Percentiles rank a stretch among this genome's conserved stretches.
These are phyloP conservation scores for Persicaria tinctoria DNA, from an alignment of 148 eudicot species.

Conservation along the genomic window DNA sequence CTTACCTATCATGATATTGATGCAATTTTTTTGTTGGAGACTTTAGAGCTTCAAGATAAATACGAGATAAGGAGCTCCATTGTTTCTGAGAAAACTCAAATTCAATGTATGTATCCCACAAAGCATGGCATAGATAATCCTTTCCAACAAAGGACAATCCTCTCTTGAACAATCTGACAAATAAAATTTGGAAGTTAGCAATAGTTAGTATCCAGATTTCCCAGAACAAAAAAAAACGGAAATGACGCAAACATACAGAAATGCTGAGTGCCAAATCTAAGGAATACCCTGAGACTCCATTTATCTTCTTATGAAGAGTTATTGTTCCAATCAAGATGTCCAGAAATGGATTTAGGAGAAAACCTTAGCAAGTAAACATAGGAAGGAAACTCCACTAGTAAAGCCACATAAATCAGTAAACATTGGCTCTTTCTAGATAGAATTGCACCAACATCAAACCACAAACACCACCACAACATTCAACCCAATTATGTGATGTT, in stretches of 20 bases:
- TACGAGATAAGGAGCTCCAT: slow-evolving; percentile 67
- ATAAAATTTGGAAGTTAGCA: not conserved
- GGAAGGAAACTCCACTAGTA: too few species aligned
- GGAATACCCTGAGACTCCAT: not conserved
- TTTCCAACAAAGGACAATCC: slow-evolving; percentile 70
- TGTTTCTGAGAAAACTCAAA: slow-evolving; percentile 76
- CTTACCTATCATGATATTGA: slow-evolving; percentile 72
- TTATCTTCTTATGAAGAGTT: not conserved
- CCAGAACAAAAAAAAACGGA: not conserved
- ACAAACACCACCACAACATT: too few species aligned
- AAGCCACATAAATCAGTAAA: too few species aligned
- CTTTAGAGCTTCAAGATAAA: slow-evolving; percentile 52
- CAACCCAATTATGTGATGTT: too few species aligned
- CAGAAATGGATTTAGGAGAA: too few species aligned
- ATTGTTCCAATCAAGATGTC: not conserved
- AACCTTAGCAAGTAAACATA: too few species aligned
- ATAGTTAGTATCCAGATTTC: not conserved
- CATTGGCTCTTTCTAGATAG: too few species aligned
- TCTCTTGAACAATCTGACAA: slow-evolving; percentile 63
- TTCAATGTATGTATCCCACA: slow-evolving; percentile 80
- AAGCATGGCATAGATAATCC: slow-evolving; percentile 63
- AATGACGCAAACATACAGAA: not conserved
- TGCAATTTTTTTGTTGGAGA: slow-evolving; percentile 77
- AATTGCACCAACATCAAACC: too few species aligned
- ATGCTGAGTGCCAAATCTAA: not conserved